Evolutionary conservation across 2,329 filamentous ascomycete species (phyloP), one percentile per base, ranked within the genome.

Genomic region (Colletotrichum spaethianum): DNA sequence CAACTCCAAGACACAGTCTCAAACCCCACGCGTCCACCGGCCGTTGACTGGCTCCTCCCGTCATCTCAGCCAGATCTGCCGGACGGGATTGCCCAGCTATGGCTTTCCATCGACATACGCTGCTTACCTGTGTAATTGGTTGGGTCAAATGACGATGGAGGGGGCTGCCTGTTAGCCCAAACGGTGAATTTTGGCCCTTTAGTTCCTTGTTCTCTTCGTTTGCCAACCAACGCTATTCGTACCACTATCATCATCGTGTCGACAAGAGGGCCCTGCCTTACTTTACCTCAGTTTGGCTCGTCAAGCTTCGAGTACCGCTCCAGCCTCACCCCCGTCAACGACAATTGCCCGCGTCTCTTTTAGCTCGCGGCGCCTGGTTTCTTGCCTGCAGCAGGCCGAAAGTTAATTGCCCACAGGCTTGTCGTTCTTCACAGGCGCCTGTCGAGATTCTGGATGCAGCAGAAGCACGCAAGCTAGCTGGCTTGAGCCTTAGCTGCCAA

Each of bases 381-480:
- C 69, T 63, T 72, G 69, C 69, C 53, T 59, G 53, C 69, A 69
- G 64, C 64, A 72, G 53, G 64, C 46, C 69, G 33, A 72, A 72
- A 72, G 52, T 68, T 69, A 68, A 53, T 69, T 72, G 59, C 60
- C 46, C 65, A 40, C 52, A 69, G 65, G 59, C 68, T 63, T 50
- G 64, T 33, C 38, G 40, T 71, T 71, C 68, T 67, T 57, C 26
- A 63, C 48, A 62, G 28, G 33, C 64, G 64, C 64, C 64, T 68
- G 50, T 62, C 56, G 65, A 63, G 52, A 52, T 60, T 72, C 69
- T 69, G 59, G 65, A 72, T 68, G 69, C 69, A 72, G 65, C 63
- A 63, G 57, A 72, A 72, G 59, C 69, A 69, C 69, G 69, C 69
- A 69, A 63, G 52, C 65, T 28, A 36, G 62, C 67, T 60, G 44